Evolutionary conservation across 78 protist genomes (phyloP).

Genomic region (Dictyostelium citrinum): DNA sequence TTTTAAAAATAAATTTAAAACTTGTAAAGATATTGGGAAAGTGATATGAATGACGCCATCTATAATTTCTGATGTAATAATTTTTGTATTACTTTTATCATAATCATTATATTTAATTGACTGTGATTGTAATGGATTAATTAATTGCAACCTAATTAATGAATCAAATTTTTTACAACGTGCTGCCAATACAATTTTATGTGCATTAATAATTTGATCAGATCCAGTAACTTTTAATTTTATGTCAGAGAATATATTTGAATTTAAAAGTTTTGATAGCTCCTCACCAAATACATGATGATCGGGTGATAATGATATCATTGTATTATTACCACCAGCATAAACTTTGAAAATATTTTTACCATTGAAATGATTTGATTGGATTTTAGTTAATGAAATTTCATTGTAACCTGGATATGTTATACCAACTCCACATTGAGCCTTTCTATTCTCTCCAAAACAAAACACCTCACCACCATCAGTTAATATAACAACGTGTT

Average conservation of each 20-base stretch:
- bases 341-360: slow-evolving; percentile 11
- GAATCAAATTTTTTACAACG: background rate
- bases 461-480: slow-evolving; percentile 42
- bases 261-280: background rate
- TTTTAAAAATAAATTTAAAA: background rate
- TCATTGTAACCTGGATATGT: background rate
- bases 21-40: background rate
- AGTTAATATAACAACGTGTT: slow-evolving; percentile 27
- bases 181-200: slow-evolving; percentile 18
- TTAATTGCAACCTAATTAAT: background rate
- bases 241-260: background rate
- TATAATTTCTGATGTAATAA: background rate
- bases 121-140: background rate
- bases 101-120: background rate
- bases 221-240: background rate
- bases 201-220: background rate
- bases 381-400: background rate
- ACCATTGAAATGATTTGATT: background rate
- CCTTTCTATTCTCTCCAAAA: background rate
- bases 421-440: slow-evolving; percentile 25
- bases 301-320: slow-evolving; percentile 27
- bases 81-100: background rate
- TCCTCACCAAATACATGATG: slow-evolving; percentile 39
- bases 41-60: background rate
- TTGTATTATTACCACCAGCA: slow-evolving; percentile 22